These are phyloP conservation scores for Rubus parviflorus DNA, from an alignment of 306 rosid genomes.

Conservation along the genomic window DNA sequence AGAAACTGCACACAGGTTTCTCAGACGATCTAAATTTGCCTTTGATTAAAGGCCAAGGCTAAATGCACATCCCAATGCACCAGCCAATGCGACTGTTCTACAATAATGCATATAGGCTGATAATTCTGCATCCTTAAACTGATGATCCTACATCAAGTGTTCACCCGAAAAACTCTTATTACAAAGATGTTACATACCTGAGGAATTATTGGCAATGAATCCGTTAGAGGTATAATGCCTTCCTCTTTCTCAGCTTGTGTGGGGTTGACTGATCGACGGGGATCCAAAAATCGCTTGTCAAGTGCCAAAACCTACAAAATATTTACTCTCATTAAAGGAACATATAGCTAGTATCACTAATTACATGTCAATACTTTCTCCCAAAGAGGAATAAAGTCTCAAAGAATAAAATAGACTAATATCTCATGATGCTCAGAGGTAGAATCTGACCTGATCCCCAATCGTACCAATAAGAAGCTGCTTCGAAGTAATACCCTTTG, in stretches of 20 bases:
- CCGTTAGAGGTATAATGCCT: slow-evolving; percentile 94
- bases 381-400: slow-evolving; percentile 3
- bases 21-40: background rate
- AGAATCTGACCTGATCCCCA: slow-evolving; percentile 78
- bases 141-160: background rate
- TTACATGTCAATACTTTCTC: background rate
- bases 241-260: slow-evolving; percentile 89
- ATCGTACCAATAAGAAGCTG: slow-evolving; percentile 93
- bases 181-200: slow-evolving; percentile 50
- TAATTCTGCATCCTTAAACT: background rate
- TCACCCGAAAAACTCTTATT: background rate
- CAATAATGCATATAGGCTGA: background rate
- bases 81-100: background rate
- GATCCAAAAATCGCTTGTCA: slow-evolving; percentile 90
- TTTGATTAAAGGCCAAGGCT: background rate
- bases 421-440: slow-evolving; percentile 20
- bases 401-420: background rate
- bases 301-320: slow-evolving; percentile 80
- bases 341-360: slow-evolving; percentile 1
- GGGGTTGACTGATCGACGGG: slow-evolving; percentile 82
- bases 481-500: slow-evolving; percentile 96
- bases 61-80: background rate
- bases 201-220: slow-evolving; percentile 85
- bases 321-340: slow-evolving; percentile 10
- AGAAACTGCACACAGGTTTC: background rate